Evolutionary conservation across 495 filamentous ascomycete species (phyloP).

Genomic region (Hypoxylon lienhwacheense): DNA sequence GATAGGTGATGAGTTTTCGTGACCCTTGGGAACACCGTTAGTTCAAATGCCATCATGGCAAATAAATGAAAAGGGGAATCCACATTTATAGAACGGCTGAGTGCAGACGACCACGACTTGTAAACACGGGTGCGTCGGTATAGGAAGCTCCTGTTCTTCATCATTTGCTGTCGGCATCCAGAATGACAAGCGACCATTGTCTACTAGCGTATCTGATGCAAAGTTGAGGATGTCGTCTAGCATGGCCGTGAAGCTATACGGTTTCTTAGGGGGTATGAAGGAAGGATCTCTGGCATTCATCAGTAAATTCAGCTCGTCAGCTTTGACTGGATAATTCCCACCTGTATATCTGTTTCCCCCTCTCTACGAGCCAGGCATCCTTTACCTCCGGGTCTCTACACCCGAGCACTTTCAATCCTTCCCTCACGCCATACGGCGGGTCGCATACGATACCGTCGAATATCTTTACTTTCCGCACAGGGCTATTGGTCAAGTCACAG

Average conservation of each 20-base stretch:
- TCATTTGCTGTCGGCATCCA: conserved; percentile 98
- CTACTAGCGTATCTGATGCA: conserved; percentile 74
- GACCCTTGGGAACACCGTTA: conserved; percentile 61
- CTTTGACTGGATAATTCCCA: conserved; percentile 42
- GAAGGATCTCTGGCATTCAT: conserved; percentile 57
- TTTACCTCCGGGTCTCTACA: conserved; percentile 66
- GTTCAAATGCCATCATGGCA: not conserved
- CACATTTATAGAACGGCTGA: conserved; percentile 87
- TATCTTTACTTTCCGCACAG: conserved; percentile 62
- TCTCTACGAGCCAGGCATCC: conserved; percentile 61
- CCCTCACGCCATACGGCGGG: conserved; percentile 95
- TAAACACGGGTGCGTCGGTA: conserved; percentile 77
- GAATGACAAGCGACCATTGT: conserved; percentile 78
- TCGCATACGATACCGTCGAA: conserved; percentile 96
- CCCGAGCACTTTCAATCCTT: conserved; percentile 86
- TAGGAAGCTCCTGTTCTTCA: conserved; percentile 65
- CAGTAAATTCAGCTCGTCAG: not conserved
- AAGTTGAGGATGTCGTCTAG: conserved; percentile 87
- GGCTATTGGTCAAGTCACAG: conserved; percentile 87
- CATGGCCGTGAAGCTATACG: conserved; percentile 89
- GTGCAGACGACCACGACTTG: conserved; percentile 77
- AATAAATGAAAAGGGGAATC: conserved; percentile 13
- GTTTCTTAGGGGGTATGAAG: conserved; percentile 87
- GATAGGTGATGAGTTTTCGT: conserved; percentile 82
- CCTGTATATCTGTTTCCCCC: conserved; percentile 72